phyloP scores from a whole-genome alignment of 805 yeast species.

The Kregervanrija delftensis region DNA sequence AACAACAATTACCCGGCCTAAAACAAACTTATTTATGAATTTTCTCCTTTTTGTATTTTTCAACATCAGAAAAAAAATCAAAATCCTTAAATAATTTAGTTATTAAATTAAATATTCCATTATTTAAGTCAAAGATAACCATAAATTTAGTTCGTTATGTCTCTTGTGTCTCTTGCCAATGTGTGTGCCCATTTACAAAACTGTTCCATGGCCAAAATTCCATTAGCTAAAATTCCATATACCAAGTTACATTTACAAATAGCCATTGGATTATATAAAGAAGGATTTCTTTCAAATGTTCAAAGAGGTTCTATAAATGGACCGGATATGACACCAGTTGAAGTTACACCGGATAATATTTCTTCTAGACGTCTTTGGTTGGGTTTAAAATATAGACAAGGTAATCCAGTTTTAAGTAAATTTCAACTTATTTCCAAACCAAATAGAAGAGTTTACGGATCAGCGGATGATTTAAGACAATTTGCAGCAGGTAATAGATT shows the following conservation, averaged over 20 bases:
- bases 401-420: constrained; percentile 66
- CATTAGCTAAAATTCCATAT: constrained; percentile 77
- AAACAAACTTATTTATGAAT: too few relatives aligned
- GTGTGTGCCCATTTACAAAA: constrained; percentile 86
- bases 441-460: constrained; percentile 62
- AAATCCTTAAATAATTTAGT: too few relatives aligned
- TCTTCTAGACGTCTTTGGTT: constrained; percentile 86
- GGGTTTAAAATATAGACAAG: constrained; percentile 80
- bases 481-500: constrained; percentile 72
- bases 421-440: constrained; percentile 80
- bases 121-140: too few relatives aligned
- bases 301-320: constrained; percentile 81
- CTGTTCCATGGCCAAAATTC: constrained; percentile 65
- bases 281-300: constrained; percentile 80
- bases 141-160: constrained; percentile 40
- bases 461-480: constrained; percentile 55
- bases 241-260: constrained; percentile 77
- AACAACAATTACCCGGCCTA: too few relatives aligned
- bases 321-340: constrained; percentile 72
- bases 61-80: too few relatives aligned
- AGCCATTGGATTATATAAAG: constrained; percentile 78
- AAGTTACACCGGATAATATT: constrained; percentile 81
- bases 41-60: too few relatives aligned
- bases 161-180: constrained; percentile 77
- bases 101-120: too few relatives aligned